Percentiles rank a stretch among this genome's conserved stretches.
These are phyloP conservation scores for Rhodotorula mucilaginosa DNA, from an alignment of 1,284 basidiomycete genomes.

Conservation along the genomic window DNA sequence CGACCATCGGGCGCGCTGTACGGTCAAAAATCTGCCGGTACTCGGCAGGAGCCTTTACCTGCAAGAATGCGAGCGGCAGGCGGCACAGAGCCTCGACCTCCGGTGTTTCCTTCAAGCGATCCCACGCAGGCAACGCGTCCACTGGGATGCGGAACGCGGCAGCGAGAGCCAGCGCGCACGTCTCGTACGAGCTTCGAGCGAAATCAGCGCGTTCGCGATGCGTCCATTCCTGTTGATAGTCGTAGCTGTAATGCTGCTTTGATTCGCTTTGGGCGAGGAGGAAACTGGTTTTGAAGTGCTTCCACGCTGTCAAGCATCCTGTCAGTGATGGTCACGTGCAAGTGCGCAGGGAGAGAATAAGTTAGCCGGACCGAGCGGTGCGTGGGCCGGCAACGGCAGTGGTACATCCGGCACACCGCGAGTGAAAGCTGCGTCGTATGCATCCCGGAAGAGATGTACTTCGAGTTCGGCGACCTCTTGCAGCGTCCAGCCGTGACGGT, in stretches of 20 bases:
- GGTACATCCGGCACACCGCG: too few relatives aligned
- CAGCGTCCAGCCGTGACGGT: too few relatives aligned
- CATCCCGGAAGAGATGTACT: too few relatives aligned
- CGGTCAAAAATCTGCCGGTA: background rate
- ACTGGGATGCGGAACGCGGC: background rate
- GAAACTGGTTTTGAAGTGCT: background rate
- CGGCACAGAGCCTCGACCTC: background rate
- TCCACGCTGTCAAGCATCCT: background rate
- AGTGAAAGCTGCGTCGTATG: too few relatives aligned
- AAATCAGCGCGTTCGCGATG: background rate
- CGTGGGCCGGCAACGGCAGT: too few relatives aligned
- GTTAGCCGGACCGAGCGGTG: too few relatives aligned
- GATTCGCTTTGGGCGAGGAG: too few relatives aligned
- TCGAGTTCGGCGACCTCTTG: too few relatives aligned
- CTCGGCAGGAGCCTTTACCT: background rate
- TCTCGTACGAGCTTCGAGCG: background rate
- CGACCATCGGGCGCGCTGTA: background rate
- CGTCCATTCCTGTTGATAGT: too few relatives aligned
- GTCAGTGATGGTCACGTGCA: background rate
- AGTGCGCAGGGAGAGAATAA: too few relatives aligned
- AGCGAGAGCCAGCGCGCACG: background rate
- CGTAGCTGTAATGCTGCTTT: too few relatives aligned
- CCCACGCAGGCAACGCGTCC: too few relatives aligned
- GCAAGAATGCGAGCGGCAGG: background rate
- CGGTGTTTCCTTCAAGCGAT: background rate